Conservation (phyloP, 768 basidiomycete species). For the Chalciporus piperatus region DNA sequence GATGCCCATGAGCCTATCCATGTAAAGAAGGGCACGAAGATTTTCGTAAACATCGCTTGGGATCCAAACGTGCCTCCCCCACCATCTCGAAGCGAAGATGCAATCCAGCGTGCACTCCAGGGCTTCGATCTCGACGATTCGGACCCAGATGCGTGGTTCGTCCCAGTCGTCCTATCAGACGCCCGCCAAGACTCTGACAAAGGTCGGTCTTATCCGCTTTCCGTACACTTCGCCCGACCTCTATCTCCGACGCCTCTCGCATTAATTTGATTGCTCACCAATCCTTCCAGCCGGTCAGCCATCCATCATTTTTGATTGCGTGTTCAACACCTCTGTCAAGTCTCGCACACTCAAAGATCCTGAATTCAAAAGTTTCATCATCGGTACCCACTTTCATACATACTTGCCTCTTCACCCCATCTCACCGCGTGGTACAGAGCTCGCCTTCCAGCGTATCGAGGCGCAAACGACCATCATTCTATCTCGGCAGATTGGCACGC, state of each 20-base stretch:
- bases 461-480: conserved; percentile 55
- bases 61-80: conserved; percentile 67
- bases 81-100: conserved; percentile 56
- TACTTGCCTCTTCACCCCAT: conserved; percentile 1
- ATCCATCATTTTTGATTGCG: conserved; percentile 70
- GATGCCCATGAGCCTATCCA: conserved; percentile 6
- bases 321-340: conserved; percentile 60
- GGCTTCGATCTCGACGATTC: conserved; percentile 43
- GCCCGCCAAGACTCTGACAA: conserved; percentile 64
- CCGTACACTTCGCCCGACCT: not conserved
- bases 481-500: conserved; percentile 66
- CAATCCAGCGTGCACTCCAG: conserved; percentile 55
- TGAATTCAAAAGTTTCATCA: conserved; percentile 66
- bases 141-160: conserved; percentile 49
- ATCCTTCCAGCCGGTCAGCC: conserved; percentile 57
- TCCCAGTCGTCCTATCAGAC: conserved; percentile 72
- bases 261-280: conserved; percentile 1
- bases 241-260: conserved; percentile 15
- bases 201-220: conserved; percentile 41
- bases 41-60: conserved; percentile 77
- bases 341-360: conserved; percentile 56
- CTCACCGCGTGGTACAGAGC: conserved; percentile 43
- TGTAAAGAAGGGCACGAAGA: conserved; percentile 51
- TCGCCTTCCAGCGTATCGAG: conserved; percentile 67
- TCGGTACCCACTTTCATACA: conserved; percentile 41